phyloP scores from a whole-genome alignment of 2,329 filamentous ascomycete species.

The Nannizziopsis arthrosporioides region DNA sequence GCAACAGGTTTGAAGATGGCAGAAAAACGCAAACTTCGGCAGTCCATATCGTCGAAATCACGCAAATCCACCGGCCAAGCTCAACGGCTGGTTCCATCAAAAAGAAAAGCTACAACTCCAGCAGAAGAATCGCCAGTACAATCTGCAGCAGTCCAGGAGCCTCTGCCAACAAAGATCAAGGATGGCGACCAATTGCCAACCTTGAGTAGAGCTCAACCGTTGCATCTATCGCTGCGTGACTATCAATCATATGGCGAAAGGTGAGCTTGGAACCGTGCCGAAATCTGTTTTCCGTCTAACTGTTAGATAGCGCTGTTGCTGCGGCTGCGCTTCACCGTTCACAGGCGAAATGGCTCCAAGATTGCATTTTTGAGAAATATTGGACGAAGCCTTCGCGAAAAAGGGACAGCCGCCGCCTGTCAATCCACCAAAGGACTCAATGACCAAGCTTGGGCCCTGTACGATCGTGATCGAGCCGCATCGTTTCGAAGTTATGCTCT shows the following conservation, averaged over 20 bases:
- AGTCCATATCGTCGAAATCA: slow-evolving; percentile 31
- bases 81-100: slow-evolving; percentile 23
- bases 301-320: slow-evolving; percentile 41
- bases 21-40: slow-evolving; percentile 35
- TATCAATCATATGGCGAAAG: slow-evolving; percentile 51
- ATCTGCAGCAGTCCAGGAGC: slow-evolving; percentile 27
- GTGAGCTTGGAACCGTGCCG: slow-evolving; percentile 20
- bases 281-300: not conserved
- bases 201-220: slow-evolving; percentile 39
- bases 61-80: slow-evolving; percentile 31
- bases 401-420: slow-evolving; percentile 38
- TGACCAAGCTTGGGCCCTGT: slow-evolving; percentile 46
- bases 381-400: slow-evolving; percentile 48
- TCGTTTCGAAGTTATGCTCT: slow-evolving; percentile 48
- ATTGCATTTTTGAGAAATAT: slow-evolving; percentile 45
- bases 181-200: slow-evolving; percentile 46
- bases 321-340: slow-evolving; percentile 48
- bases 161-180: slow-evolving; percentile 42
- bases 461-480: slow-evolving; percentile 53
- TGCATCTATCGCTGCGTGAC: slow-evolving; percentile 39
- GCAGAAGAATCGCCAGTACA: slow-evolving; percentile 20
- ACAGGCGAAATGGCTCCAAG: slow-evolving; percentile 45
- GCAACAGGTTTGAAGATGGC: slow-evolving; percentile 21
- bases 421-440: slow-evolving; percentile 42
- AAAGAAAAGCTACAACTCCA: slow-evolving; percentile 27